Evolutionary conservation across 768 basidiomycete genomes (phyloP).

Genomic region (Mycena alexandri): DNA sequence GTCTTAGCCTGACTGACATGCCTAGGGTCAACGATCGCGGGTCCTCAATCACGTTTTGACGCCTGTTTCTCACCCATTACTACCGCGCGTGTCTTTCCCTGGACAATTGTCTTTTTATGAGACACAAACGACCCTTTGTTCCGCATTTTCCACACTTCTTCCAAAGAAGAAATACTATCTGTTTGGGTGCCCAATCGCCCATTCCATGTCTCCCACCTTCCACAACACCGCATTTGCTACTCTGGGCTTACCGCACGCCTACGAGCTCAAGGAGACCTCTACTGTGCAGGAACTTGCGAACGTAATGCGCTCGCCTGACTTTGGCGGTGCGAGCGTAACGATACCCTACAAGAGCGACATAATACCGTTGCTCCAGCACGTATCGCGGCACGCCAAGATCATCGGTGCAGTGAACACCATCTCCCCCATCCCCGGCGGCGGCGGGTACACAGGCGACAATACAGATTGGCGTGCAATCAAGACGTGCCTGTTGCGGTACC

Average conservation of each 20-base stretch:
- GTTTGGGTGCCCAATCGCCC: conserved; percentile 77
- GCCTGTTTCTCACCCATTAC: conserved; percentile 80
- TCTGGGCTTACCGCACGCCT: conserved; percentile 77
- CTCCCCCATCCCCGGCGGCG: conserved; percentile 56
- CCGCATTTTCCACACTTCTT: conserved; percentile 65
- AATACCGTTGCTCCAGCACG: conserved; percentile 71
- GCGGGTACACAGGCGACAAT: conserved; percentile 76
- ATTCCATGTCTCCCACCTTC: conserved; percentile 80
- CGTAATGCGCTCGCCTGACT: conserved; percentile 62
- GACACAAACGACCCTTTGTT: conserved; percentile 72
- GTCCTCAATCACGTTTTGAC: conserved; percentile 78
- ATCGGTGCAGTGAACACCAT: conserved; percentile 89
- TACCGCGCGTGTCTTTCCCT: conserved; percentile 75
- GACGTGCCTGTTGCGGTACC: conserved; percentile 54
- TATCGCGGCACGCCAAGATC: conserved; percentile 72
- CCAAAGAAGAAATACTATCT: conserved; percentile 73
- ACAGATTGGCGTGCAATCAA: conserved; percentile 85
- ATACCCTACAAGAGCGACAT: conserved; percentile 84
- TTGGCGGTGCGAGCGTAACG: conserved; percentile 88
- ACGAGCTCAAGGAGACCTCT: conserved; percentile 69
- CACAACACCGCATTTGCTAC: conserved; percentile 79
- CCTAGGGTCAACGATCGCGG: conserved; percentile 78
- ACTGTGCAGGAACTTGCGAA: conserved; percentile 61
- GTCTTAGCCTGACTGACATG: not conserved
- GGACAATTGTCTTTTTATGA: conserved; percentile 80